Evolutionary conservation across 768 basidiomycete genomes (phyloP), one percentile per base, ranked within the genome.

Genomic region (Podaxis sp.): DNA sequence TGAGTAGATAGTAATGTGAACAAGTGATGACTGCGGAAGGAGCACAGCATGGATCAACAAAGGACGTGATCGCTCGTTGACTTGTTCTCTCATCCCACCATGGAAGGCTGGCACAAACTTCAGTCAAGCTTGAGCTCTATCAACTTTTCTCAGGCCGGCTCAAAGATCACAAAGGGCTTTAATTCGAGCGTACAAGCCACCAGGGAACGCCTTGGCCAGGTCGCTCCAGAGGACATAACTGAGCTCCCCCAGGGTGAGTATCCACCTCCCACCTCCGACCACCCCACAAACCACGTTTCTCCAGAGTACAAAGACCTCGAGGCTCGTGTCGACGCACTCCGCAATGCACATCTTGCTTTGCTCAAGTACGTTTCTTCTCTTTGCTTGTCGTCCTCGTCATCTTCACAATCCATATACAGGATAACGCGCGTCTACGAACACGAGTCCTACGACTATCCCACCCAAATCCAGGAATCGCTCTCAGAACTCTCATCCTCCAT

Each of bases 271-370:
- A 22, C 30, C 13, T 5, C 12, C 44, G 52, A 17, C 30, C 44
- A 38, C 24, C 15, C 24, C n/a, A 30, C 12, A 56, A 48, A 11
- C 36, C 28, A 28, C 30, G 17, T 26, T 44, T 26, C 8, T 62
- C n/a, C 79, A 93, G 96, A 99, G 75, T 99, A 99, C 83, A 95
- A 89, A 70, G 93, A 96, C 72, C 87, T 99, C 67, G 97, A 99
- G 76, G 82, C 88, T 52, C 90, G 94, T 61, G 97, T 99, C 44
- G 97, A 99, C 76, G 94, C 93, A 33, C 85, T 99, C 57, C 86
- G 87, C 67, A 78, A 83, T 51, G 89, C 93, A 4, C 95, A 96
- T 71, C 71, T 89, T 58, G 71, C 83, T 2, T 65, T 98, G 55
- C 82, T 96, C 76, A 97, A 89, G 93, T 92, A 66, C 59, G 85